Percentiles rank a stretch among this genome's conserved stretches.
phyloP scores from a whole-genome alignment of 1,284 basidiomycete genomes.

The Malassezia dermatis region DNA sequence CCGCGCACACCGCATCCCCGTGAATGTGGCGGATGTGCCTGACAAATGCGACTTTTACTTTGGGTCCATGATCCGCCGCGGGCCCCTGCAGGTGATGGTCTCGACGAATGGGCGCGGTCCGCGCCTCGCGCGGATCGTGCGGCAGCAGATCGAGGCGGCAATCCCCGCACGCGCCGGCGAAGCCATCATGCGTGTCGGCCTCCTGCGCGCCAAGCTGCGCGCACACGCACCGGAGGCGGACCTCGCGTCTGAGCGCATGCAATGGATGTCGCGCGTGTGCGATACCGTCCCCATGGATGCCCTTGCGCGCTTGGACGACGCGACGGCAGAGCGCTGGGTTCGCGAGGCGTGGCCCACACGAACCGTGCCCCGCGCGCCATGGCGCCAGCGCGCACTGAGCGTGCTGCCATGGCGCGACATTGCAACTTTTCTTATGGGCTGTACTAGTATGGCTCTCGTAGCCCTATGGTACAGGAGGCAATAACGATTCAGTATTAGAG shows the following conservation, averaged over 20 bases:
- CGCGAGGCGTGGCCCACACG: constrained; percentile 47
- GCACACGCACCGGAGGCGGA: constrained; percentile 65
- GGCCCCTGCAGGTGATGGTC: constrained; percentile 87
- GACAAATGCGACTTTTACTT: constrained; percentile 89
- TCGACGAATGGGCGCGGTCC: constrained; percentile 91
- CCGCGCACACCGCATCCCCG: constrained; percentile 63
- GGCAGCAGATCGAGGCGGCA: constrained; percentile 59
- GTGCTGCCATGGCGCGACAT: background rate
- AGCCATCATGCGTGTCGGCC: constrained; percentile 71
- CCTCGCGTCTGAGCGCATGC: constrained; percentile 68
- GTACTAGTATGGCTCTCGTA: background rate
- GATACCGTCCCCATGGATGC: constrained; percentile 73
- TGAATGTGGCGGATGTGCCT: constrained; percentile 94
- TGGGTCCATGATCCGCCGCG: constrained; percentile 79
- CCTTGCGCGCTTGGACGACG: constrained; percentile 59
- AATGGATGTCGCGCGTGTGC: constrained; percentile 86
- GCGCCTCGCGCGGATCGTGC: constrained; percentile 74
- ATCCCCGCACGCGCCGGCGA: constrained; percentile 65
- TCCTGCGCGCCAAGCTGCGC: constrained; percentile 60
- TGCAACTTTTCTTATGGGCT: background rate
- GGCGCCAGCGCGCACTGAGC: background rate
- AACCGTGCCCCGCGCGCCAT: constrained; percentile 19
- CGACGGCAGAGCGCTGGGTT: constrained; percentile 36
- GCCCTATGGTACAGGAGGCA: background rate
- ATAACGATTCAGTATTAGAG: background rate